These are phyloP conservation scores for Hypoxylon sp. DNA, from an alignment of 2,329 filamentous ascomycete species.

Conservation along the genomic window DNA sequence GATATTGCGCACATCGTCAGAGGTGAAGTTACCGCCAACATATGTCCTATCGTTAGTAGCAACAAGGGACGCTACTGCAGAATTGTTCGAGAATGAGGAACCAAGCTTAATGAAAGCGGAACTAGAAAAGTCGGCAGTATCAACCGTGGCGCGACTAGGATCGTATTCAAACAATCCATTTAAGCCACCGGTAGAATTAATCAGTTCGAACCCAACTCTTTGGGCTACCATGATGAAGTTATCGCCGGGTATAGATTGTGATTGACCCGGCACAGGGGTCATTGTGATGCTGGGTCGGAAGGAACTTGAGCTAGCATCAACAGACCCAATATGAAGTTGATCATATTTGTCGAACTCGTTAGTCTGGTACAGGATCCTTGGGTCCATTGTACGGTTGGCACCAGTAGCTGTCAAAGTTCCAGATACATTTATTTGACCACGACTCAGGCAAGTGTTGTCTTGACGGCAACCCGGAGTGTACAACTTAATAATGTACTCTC, in stretches of 20 bases:
- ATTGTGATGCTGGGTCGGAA: slow-evolving; percentile 89
- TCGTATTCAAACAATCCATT: slow-evolving; percentile 94
- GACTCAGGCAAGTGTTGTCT: slow-evolving; percentile 80
- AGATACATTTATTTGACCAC: slow-evolving; percentile 87
- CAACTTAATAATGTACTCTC: slow-evolving; percentile 90
- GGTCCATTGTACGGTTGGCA: slow-evolving; percentile 64
- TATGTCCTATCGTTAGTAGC: slow-evolving; percentile 76
- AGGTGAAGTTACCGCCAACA: slow-evolving; percentile 88
- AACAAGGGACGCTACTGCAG: slow-evolving; percentile 78
- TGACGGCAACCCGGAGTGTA: slow-evolving; percentile 93
- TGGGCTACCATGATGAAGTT: slow-evolving; percentile 89
- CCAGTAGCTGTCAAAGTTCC: slow-evolving; percentile 73
- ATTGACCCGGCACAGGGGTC: slow-evolving; percentile 76
- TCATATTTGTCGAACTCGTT: slow-evolving; percentile 99
- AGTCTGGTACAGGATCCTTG: slow-evolving; percentile 83
- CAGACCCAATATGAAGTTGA: slow-evolving; percentile 86
- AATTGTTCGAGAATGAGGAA: slow-evolving; percentile 75
- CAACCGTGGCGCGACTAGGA: slow-evolving; percentile 71
- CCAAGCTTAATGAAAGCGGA: slow-evolving; percentile 86
- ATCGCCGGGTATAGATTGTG: slow-evolving; percentile 59
- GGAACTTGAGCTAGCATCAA: slow-evolving; percentile 79
- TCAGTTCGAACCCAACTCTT: slow-evolving; percentile 82
- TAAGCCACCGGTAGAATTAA: slow-evolving; percentile 82
- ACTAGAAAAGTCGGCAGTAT: slow-evolving; percentile 74
- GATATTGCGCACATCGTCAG: slow-evolving; percentile 78